phyloP scores from a whole-genome alignment of 78 protist species.

The Capsaspora owczarzaki region DNA sequence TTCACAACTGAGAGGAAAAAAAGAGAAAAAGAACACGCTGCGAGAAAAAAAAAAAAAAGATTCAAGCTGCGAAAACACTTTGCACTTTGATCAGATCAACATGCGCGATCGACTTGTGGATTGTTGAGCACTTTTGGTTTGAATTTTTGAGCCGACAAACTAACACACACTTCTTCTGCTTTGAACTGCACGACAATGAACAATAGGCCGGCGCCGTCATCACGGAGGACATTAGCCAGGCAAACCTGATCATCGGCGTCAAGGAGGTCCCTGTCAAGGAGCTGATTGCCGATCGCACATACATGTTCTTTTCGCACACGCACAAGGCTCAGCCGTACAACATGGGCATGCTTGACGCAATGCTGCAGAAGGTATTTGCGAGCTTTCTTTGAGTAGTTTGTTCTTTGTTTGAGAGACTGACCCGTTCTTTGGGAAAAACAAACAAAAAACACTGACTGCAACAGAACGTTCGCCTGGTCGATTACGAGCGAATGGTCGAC shows the following conservation, averaged over 20 bases:
- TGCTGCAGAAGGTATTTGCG: constrained; percentile 20
- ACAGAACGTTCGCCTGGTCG: constrained; percentile 70
- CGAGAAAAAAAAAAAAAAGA: no score
- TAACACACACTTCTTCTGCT: no score
- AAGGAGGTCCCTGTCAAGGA: constrained; percentile 67
- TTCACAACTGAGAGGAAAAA: no score
- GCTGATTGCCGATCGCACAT: constrained; percentile 39
- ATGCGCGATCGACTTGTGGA: no score
- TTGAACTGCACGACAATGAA: background rate
- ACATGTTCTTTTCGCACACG: constrained; percentile 65
- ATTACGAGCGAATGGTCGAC: constrained; percentile 76
- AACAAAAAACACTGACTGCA: no score
- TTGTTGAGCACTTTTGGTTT: no score
- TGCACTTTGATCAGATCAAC: no score
- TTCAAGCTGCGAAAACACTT: no score
- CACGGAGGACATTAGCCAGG: constrained; percentile 58
- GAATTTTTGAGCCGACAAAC: no score
- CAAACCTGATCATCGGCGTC: constrained; percentile 69
- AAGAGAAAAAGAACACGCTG: no score
- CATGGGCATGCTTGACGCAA: constrained; percentile 77
- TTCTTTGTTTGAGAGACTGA: background rate
- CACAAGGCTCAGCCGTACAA: constrained; percentile 86
- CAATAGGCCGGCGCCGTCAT: constrained; percentile 72
- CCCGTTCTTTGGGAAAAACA: no score
- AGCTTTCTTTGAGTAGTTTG: no score